phyloP scores from a whole-genome alignment of 2,329 filamentous ascomycete species.

The Xylariaceae sp. region DNA sequence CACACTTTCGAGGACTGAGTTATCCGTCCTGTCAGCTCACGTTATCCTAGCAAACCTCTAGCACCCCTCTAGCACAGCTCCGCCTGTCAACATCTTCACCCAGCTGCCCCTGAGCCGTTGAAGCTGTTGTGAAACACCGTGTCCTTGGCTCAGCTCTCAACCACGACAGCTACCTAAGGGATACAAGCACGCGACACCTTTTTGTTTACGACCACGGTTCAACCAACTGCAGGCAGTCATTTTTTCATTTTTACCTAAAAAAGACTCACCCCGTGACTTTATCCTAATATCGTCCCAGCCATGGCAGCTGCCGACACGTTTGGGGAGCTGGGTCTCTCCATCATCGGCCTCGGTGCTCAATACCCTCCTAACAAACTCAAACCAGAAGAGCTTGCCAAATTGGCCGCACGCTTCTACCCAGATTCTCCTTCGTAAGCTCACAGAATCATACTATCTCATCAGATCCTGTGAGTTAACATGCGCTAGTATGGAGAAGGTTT shows the following conservation, averaged over 20 bases:
- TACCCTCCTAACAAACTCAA: constrained; percentile 56
- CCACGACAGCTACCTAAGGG: not conserved
- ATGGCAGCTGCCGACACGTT: constrained; percentile 43
- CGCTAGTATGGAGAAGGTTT: constrained; percentile 57
- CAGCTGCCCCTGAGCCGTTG: constrained; percentile 2
- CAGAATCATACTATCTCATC: not conserved
- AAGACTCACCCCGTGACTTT: not conserved
- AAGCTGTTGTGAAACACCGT: constrained; percentile 6
- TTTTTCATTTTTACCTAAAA: not conserved
- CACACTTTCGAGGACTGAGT: no score
- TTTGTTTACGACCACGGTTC: no score
- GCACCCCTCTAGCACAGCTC: no score
- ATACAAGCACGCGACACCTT: not conserved
- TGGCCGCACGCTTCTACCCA: constrained; percentile 56
- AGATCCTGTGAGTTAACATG: not conserved
- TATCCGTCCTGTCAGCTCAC: no score
- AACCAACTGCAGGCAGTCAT: not conserved
- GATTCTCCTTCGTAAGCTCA: constrained; percentile 52
- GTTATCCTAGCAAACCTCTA: no score
- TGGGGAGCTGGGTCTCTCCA: constrained; percentile 55
- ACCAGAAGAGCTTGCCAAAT: constrained; percentile 46
- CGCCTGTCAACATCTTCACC: not conserved
- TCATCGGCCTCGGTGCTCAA: constrained; percentile 55
- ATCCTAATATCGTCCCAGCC: not conserved
- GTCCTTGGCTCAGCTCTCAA: constrained; percentile 5